phyloP scores from a whole-genome alignment of 192 early-diverging fungal species.

The Spinellus fusiger region DNA sequence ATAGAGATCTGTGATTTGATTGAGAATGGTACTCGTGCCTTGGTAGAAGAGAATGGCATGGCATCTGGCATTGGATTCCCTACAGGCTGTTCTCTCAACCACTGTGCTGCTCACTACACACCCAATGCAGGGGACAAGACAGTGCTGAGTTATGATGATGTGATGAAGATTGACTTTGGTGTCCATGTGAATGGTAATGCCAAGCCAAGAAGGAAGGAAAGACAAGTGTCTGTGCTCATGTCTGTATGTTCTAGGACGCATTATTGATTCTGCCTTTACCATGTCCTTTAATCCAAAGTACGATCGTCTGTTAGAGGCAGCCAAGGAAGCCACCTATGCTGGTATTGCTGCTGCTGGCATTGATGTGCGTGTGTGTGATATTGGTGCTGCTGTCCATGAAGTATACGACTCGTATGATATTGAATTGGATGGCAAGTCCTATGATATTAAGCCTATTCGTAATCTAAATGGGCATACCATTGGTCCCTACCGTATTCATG shows the following conservation, averaged over 20 bases:
- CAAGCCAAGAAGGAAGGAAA: too few species aligned
- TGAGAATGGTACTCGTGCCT: slow-evolving; percentile 87
- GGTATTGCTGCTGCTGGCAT: slow-evolving; percentile 95
- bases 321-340: slow-evolving; percentile 93
- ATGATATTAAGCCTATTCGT: slow-evolving; percentile 89
- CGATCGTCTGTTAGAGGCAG: slow-evolving; percentile 79
- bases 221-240: too few species aligned
- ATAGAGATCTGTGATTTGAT: slow-evolving; percentile 89
- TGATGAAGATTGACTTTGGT: slow-evolving; percentile 97
- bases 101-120: slow-evolving; percentile 96
- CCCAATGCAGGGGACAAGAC: slow-evolving; percentile 96
- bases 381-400: slow-evolving; percentile 94
- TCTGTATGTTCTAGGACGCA: slow-evolving; percentile 62
- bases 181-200: slow-evolving; percentile 79
- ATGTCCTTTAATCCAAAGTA: slow-evolving; percentile 88
- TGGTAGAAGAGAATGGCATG: slow-evolving; percentile 83
- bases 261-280: slow-evolving; percentile 94
- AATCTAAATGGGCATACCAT: slow-evolving; percentile 98
- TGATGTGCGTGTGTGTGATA: slow-evolving; percentile 89
- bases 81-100: slow-evolving; percentile 88
- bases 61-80: slow-evolving; percentile 92
- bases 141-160: slow-evolving; percentile 82
- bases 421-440: slow-evolving; percentile 87
- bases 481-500: slow-evolving; percentile 87
- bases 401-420: slow-evolving; percentile 99